Evolutionary conservation across 2,329 filamentous ascomycete species (phyloP), one percentile per base, ranked within the genome.

Genomic region (Teratosphaeria viscida): DNA sequence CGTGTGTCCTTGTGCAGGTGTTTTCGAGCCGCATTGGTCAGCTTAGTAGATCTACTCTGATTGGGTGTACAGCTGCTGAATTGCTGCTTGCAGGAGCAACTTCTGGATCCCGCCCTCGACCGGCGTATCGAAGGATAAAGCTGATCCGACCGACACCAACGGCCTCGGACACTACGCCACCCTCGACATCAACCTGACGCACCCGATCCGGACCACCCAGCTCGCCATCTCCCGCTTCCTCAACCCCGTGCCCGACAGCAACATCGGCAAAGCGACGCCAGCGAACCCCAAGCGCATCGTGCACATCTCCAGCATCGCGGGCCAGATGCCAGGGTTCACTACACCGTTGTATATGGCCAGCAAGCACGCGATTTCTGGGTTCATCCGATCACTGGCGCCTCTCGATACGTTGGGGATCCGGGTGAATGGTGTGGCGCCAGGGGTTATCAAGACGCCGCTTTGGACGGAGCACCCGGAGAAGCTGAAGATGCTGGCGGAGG

Each of bases 381-480:
- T 75, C 68, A 74, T 84, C 4, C 77, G 82, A 58, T 76, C 75
- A 3, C 67, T 85, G 14, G 78, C 72, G 0, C 69, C 73, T 1
- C 74, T 85, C 5, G 82, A 84, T 1, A 66, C 66, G 0, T 65
- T 80, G 27, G 80, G 80, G 0, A 82, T 86, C 57, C 72, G 82
- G 0, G 81, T 85, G 16, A 84, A 82, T 23, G 82, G 78, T 5
- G 82, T 85, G 2, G 82, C 82, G 16, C 83, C 83, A 0, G 83
- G 83, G 0, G 70, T 85, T 1, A 82, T 85, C 64, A 83, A 79
- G 62, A 85, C 83, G 12, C 83, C 83, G 6, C 71, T 85, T 5
- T 86, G 82, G 82, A 82, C 78, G 0, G 82, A 85, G 2, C 77
- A 85, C 63, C 81, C 82, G 0, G 82, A 85, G 69, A 86, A 85